Conservation (phyloP, 2,329 filamentous ascomycete species). For the Diplocarpon mali region DNA sequence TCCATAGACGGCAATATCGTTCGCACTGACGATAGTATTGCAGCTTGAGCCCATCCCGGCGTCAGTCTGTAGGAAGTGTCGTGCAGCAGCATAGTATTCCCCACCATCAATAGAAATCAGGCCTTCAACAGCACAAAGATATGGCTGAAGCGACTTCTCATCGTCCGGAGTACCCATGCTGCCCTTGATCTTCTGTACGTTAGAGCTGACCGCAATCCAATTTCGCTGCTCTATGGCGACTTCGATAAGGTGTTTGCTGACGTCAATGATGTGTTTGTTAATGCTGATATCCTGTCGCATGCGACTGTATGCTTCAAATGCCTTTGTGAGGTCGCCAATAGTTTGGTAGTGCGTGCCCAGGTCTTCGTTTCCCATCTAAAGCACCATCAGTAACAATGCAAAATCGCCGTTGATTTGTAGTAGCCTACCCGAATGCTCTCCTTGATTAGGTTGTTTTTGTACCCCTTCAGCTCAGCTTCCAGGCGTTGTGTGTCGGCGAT, state of each 20-base stretch:
- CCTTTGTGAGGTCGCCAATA: constrained; percentile 61
- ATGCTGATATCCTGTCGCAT: constrained; percentile 90
- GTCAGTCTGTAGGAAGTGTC: constrained; percentile 40
- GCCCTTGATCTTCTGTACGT: constrained; percentile 55
- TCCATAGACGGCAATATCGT: constrained; percentile 87
- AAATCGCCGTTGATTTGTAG: not conserved
- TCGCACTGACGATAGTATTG: constrained; percentile 64
- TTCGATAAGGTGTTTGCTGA: constrained; percentile 67
- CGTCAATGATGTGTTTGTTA: constrained; percentile 70
- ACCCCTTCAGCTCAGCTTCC: constrained; percentile 76
- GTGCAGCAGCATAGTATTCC: constrained; percentile 57
- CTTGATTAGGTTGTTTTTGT: constrained; percentile 95
- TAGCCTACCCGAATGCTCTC: constrained; percentile 76
- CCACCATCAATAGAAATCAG: constrained; percentile 47
- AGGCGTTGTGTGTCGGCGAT: constrained; percentile 62
- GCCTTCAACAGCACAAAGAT: constrained; percentile 45
- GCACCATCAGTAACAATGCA: not conserved
- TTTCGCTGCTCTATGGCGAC: constrained; percentile 67
- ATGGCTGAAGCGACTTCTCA: constrained; percentile 38
- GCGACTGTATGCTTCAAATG: constrained; percentile 66
- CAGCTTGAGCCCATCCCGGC: constrained; percentile 42
- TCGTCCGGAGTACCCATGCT: constrained; percentile 32
- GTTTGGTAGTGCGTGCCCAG: constrained; percentile 73
- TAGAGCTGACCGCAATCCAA: constrained; percentile 57
- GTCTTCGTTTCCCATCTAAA: constrained; percentile 88